Evolutionary conservation across 306 rosid genomes (phyloP).

Genomic region (Cucumis sativus): Cucumber_9930_V3 NC_026659.2:5010501-5011000

Average conservation of each 20-base stretch:
- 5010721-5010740: neutral
- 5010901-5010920: neutral
- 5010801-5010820: too few species aligned
- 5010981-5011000: neutral
- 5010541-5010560: slow-evolving; percentile 1
- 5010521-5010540: slow-evolving; percentile 4
- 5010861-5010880: neutral
- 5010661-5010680: neutral
- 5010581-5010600: slow-evolving; percentile 9
- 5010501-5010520: slow-evolving; percentile 9
- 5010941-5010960: neutral
- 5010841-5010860: neutral
- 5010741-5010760: neutral
- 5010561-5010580: neutral
- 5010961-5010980: neutral
- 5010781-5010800: neutral
- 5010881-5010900: neutral
- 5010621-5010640: neutral
- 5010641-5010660: neutral
- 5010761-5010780: neutral
- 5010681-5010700: neutral
- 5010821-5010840: neutral
- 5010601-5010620: neutral
- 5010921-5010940: neutral
- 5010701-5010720: neutral